phyloP scores from a whole-genome alignment of 2,329 filamentous ascomycete genomes.

The Hypocreales sp. region DNA sequence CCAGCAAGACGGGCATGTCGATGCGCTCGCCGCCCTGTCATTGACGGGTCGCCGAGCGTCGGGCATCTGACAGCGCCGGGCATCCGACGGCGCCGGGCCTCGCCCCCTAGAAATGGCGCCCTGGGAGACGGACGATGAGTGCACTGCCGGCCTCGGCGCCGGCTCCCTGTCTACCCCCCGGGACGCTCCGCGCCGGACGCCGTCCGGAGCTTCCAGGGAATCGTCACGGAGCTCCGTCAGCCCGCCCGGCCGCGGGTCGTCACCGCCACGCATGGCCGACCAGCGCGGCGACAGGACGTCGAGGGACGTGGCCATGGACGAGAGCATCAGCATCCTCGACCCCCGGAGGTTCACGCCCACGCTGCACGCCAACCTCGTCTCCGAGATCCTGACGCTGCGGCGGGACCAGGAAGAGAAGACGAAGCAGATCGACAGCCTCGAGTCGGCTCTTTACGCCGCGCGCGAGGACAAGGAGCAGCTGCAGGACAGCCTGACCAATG shows the following conservation, averaged over 20 bases:
- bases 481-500: slow-evolving; percentile 42
- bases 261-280: slow-evolving; percentile 34
- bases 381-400: slow-evolving; percentile 76
- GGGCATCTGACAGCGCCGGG: no score
- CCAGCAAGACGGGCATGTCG: no score
- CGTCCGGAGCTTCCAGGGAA: slow-evolving; percentile 45
- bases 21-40: no score
- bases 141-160: slow-evolving; percentile 33
- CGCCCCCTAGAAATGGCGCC: no score
- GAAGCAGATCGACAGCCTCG: slow-evolving; percentile 72
- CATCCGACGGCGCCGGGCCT: no score
- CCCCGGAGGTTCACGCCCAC: slow-evolving; percentile 90
- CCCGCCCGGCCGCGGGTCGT: slow-evolving; percentile 41
- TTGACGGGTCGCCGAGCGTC: no score
- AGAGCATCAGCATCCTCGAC: slow-evolving; percentile 62
- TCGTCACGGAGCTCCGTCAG: slow-evolving; percentile 51
- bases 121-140: slow-evolving; percentile 51
- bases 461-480: slow-evolving; percentile 62
- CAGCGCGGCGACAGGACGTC: slow-evolving; percentile 30
- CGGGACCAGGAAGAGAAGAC: slow-evolving; percentile 85
- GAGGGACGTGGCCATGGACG: slow-evolving; percentile 46
- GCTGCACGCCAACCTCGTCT: slow-evolving; percentile 83
- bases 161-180: slow-evolving; percentile 53
- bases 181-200: slow-evolving; percentile 57
- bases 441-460: slow-evolving; percentile 54